A percentile compares a stretch with the other conserved stretches of the same genome.
Conservation (phyloP, 108 stramenopile species). For the Cyclotella atomus region DNA sequence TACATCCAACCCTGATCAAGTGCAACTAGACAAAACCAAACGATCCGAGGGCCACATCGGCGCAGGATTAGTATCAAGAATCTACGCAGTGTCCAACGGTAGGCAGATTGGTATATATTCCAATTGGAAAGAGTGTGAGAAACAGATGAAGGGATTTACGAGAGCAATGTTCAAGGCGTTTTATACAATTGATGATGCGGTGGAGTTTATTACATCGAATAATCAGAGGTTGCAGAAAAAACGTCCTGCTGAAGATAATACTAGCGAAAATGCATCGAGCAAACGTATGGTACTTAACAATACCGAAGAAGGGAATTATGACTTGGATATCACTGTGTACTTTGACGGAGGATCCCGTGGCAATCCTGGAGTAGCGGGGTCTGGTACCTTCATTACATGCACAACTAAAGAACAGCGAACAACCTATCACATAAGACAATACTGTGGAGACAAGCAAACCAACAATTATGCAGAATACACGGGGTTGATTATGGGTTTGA, state of each 20-base stretch:
- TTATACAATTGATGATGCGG: slow-evolving; percentile 6
- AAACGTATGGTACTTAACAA: neutral
- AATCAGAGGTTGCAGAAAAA: slow-evolving; percentile 1
- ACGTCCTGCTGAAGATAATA: slow-evolving; percentile 1
- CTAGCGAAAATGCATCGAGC: slow-evolving; percentile 2
- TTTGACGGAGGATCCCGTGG: slow-evolving; percentile 89
- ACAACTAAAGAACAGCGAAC: slow-evolving; percentile 1
- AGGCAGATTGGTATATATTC: slow-evolving; percentile 18
- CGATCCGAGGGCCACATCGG: neutral
- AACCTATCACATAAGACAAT: slow-evolving; percentile 49
- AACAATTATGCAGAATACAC: slow-evolving; percentile 87
- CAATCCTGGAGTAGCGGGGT: slow-evolving; percentile 86
- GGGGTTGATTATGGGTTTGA: slow-evolving; percentile 67
- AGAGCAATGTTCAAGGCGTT: slow-evolving; percentile 3
- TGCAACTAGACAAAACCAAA: neutral
- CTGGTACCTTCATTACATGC: slow-evolving; percentile 60
- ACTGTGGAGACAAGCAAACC: slow-evolving; percentile 54
- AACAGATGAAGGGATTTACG: slow-evolving; percentile 7
- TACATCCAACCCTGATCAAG: neutral
- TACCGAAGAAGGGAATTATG: neutral
- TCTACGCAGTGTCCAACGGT: slow-evolving; percentile 18
- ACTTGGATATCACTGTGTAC: slow-evolving; percentile 42
- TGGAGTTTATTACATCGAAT: neutral
- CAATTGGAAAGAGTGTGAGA: slow-evolving; percentile 17
- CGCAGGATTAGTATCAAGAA: neutral